Percentiles rank a stretch among this genome's conserved stretches.
These are phyloP conservation scores for Nectriaceae sp. DNA, from an alignment of 2,329 filamentous ascomycete genomes.

Conservation along the genomic window DNA sequence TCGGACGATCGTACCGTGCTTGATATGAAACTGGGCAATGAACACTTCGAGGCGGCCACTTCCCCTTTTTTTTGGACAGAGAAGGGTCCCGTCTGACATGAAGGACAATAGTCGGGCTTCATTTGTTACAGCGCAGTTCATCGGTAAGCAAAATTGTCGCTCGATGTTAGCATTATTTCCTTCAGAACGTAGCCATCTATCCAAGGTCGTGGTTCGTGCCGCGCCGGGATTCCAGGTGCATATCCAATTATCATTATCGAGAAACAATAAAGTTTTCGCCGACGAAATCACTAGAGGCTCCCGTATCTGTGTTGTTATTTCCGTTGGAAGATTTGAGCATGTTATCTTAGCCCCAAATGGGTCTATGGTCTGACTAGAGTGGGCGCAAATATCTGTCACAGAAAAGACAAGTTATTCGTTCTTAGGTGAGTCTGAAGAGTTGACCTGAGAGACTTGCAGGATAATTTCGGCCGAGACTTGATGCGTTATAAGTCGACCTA, in stretches of 20 bases:
- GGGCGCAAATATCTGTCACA: neutral
- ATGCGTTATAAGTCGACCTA: neutral
- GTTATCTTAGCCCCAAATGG: neutral
- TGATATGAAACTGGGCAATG: no score
- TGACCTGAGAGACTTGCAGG: neutral
- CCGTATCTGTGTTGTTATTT: neutral
- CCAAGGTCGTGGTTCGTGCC: neutral
- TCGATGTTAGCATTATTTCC: neutral
- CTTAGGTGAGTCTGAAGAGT: neutral
- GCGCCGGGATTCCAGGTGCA: neutral
- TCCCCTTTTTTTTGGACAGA: neutral
- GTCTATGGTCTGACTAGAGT: neutral
- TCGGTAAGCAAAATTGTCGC: neutral
- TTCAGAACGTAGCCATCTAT: neutral
- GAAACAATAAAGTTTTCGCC: neutral
- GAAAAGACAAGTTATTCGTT: neutral
- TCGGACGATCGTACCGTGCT: no score
- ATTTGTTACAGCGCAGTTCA: neutral
- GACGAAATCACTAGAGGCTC: neutral
- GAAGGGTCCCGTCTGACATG: neutral
- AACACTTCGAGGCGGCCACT: no score
- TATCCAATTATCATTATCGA: neutral
- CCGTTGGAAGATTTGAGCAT: neutral
- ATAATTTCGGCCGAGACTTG: neutral
- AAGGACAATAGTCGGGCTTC: neutral